Percentiles rank a stretch among this genome's conserved stretches.
These are phyloP conservation scores for Ajuga chamaepitys DNA, from an alignment of 257 asterid genomes.

Conservation along the genomic window DNA sequence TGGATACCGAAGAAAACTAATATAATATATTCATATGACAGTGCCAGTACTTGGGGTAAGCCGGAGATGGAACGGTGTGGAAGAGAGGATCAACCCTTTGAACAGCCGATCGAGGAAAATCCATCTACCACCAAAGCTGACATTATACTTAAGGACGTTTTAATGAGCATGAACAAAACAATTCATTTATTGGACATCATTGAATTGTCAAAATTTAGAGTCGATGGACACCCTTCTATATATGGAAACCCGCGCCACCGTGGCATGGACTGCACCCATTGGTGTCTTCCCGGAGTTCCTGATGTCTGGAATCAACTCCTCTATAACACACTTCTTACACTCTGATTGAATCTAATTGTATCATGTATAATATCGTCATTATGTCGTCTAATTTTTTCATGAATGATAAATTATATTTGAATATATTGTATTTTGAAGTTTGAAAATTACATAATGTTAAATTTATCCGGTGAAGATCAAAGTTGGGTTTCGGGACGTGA, in stretches of 20 bases:
- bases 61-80: conserved; percentile 10
- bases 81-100: not conserved
- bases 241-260: conserved; percentile 24
- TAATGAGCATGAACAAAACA: not conserved
- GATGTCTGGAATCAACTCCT: conserved; percentile 41
- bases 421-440: too few species aligned
- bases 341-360: too few species aligned
- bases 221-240: conserved; percentile 41
- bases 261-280: conserved; percentile 35
- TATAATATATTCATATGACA: not conserved
- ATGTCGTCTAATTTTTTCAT: too few species aligned
- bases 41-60: conserved; percentile 16
- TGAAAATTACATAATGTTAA: too few species aligned
- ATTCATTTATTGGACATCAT: conserved; percentile 30
- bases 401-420: not conserved
- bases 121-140: conserved; percentile 15
- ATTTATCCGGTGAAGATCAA: too few species aligned
- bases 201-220: conserved; percentile 27
- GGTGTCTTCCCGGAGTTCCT: conserved; percentile 51
- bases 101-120: not conserved
- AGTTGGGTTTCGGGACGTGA: too few species aligned
- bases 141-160: conserved; percentile 16
- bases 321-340: conserved; percentile 6
- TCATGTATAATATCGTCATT: too few species aligned
- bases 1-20: too few species aligned